Evolutionary conservation across 2,329 filamentous ascomycete genomes (phyloP), one percentile per base, ranked within the genome.

Genomic region (Trichoderma koningiopsis): DNA sequence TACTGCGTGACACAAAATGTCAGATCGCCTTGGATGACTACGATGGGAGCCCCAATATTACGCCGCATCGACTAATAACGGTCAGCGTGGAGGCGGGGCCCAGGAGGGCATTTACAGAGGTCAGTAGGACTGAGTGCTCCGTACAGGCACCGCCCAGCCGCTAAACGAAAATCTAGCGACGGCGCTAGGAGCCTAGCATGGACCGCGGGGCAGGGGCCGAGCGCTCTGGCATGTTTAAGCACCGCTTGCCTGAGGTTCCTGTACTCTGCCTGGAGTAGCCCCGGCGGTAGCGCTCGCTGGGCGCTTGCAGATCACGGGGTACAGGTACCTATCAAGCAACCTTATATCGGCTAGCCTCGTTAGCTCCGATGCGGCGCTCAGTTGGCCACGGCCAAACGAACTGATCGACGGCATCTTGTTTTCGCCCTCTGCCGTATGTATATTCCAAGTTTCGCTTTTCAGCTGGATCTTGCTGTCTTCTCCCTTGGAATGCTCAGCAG

Each of bases 51-150:
- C 52, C 31, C 49, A 31, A 49, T 69, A 66, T 70, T 67, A 67
- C 31, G 66, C 35, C 43, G 68, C 68, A 70, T 70, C 62, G 68
- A 67, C 68, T 70, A 70, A 70, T 53, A 58, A 49, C 43, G 55
- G 11, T 29, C 68, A 56, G 40, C 53, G 64, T 47, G 64, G 64
- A 67, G 64, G 64, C 64, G 64, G 61, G 53, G 49, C 61, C 61
- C 37, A 11, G 7, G n/a, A 31, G n/a, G 47, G n/a, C 31, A 22
- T 53, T 29, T 40, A 55, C 61, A 64, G 60, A 53, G 60, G 22
- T 14, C n/a, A n/a, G 24, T 47, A 47, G 43, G 43, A 22, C 43
- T 8, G 43, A n/a, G 19, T 29, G 57, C 57, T 16, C 57, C 35
- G 57, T 60, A 60, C 35, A 60, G 58, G 5, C 58, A 24, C 40